Evolutionary conservation across 2,329 filamentous ascomycete genomes (phyloP), one percentile per base, ranked within the genome.

Genomic region (Fusarium humuli): DNA sequence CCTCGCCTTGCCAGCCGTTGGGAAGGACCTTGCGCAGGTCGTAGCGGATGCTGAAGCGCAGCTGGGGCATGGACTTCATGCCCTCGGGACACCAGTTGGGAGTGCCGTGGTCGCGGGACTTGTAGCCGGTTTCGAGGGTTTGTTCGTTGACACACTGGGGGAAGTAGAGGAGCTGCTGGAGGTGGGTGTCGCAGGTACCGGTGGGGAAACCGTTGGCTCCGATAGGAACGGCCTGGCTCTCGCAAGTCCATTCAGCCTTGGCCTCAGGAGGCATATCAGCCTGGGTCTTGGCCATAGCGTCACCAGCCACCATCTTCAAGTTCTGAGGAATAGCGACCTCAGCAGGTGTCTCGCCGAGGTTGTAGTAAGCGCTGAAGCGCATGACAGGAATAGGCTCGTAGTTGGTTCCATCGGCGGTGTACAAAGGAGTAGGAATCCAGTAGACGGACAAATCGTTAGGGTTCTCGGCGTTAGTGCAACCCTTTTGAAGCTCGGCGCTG

Each of bases 301-400:
- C 72, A 11, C 83, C 83, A 2, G 81, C 82, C 3, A 84, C 74
- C 76, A 80, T 79, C 50, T 77, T 75, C 65, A 82, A 68, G 73
- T 85, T 75, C 62, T 84, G 79, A 0, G 83, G 83, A 34, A 85
- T 82, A 16, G 81, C 69, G 9, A 84, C 74, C 65, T 84, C 82
- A 27, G 83, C 82, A 7, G 65, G 61, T 10, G 65, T 57, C 47
- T 79, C 78, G 22, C 82, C 77, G 32, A 80, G 61, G 32, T 76
- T 81, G 75, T 85, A 85, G 76, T 85, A 85, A 20, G 83, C 81
- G 40, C 77, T 81, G 77, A 85, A 85, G 55, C 81, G 79, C 57
- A 67, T 72, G 49, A 75, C 73, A 56, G 70, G 78, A 14, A 79
- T 79, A 14, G 72, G 69, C 18, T 77, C 76, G 10, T 71, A 80